Conservation (phyloP, 2,329 filamentous ascomycete genomes). For the Metarhizium humberi region DNA sequence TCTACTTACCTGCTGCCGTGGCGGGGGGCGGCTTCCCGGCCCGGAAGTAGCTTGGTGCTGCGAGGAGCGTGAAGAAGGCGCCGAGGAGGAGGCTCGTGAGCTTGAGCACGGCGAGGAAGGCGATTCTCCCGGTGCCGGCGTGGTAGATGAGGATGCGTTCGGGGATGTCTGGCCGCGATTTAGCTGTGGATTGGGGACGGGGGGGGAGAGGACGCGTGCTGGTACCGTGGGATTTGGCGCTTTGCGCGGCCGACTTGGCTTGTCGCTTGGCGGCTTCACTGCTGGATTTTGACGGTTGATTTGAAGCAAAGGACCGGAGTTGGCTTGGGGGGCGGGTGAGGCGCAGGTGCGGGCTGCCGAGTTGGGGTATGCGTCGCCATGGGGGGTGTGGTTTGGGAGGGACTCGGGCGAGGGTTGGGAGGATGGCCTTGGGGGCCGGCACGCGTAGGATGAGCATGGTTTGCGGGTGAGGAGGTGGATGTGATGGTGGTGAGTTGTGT, state of each 20-base stretch:
- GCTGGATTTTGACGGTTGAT: neutral
- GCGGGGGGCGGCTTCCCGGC: slow-evolving; percentile 27
- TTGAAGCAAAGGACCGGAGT: neutral
- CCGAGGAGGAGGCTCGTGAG: slow-evolving; percentile 62
- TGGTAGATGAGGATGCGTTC: slow-evolving; percentile 64
- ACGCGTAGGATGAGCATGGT: neutral
- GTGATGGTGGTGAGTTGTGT: too few species aligned
- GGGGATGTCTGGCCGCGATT: slow-evolving; percentile 34
- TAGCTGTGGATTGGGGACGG: neutral
- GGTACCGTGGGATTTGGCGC: slow-evolving; percentile 13
- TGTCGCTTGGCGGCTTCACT: slow-evolving; percentile 6
- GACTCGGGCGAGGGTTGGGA: neutral
- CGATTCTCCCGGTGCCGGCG: slow-evolving; percentile 56
- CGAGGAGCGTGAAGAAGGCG: slow-evolving; percentile 53
- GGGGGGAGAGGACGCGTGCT: neutral
- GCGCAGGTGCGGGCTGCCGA: neutral
- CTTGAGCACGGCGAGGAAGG: slow-evolving; percentile 62
- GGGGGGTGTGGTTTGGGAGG: neutral
- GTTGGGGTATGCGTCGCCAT: neutral
- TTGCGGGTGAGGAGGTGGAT: too few species aligned
- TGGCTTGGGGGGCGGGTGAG: neutral
- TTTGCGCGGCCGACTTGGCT: slow-evolving; percentile 15
- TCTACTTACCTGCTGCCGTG: slow-evolving; percentile 26
- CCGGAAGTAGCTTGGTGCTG: slow-evolving; percentile 49
- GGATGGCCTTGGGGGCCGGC: neutral